phyloP scores from a whole-genome alignment of 768 basidiomycete genomes.

The Auricularia cornea region DNA sequence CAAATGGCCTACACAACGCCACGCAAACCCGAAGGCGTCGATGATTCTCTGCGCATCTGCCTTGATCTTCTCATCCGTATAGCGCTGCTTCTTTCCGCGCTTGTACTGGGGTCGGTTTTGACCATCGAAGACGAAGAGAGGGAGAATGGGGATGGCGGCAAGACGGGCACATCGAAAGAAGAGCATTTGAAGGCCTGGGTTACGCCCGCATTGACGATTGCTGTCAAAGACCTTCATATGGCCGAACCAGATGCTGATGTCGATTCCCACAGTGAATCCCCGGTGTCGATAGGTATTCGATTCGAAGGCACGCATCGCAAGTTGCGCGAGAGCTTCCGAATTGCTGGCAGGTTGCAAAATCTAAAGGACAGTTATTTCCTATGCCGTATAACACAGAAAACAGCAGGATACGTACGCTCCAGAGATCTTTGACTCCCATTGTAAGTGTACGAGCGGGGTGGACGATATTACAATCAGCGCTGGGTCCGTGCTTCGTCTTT shows the following conservation, averaged over 20 bases:
- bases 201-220: conserved; percentile 45
- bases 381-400: background rate
- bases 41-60: conserved; percentile 16
- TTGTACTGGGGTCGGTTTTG: conserved; percentile 75
- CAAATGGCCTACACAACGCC: conserved; percentile 17
- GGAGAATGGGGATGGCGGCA: conserved; percentile 69
- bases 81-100: conserved; percentile 26
- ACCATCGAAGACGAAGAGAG: conserved; percentile 90
- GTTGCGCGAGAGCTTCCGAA: conserved; percentile 67
- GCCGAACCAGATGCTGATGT: conserved; percentile 76
- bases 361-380: conserved; percentile 37
- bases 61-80: conserved; percentile 22
- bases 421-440: background rate
- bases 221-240: background rate
- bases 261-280: conserved; percentile 81
- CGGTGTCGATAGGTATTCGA: conserved; percentile 55
- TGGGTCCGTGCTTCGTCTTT: too few relatives aligned
- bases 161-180: conserved; percentile 82
- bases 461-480: too few relatives aligned
- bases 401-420: background rate
- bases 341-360: conserved; percentile 62
- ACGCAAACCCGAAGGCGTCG: conserved; percentile 31
- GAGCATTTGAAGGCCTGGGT: conserved; percentile 73
- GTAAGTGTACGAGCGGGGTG: too few relatives aligned
- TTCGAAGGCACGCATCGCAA: conserved; percentile 67